Conservation (phyloP, 2,329 filamentous ascomycete species). For the Sporothrix euskadiensis region DNA sequence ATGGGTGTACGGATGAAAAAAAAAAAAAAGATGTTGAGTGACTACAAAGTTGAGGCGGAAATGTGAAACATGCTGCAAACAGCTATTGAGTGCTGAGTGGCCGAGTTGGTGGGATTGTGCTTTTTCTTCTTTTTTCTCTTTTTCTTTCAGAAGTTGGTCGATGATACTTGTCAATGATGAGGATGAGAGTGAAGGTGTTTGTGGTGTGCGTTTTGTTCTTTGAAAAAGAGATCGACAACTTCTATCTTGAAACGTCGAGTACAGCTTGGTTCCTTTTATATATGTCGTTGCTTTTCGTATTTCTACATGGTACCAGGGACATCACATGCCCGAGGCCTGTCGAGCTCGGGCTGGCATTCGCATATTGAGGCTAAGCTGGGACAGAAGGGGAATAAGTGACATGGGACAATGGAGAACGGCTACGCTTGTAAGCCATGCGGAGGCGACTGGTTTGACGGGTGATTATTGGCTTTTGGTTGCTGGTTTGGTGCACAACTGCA, state of each 20-base stretch:
- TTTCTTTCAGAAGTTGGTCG: not conserved
- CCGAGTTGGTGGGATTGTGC: not conserved
- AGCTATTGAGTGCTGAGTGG: not conserved
- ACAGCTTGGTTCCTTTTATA: not conserved
- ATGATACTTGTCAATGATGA: not conserved
- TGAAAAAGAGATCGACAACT: not conserved
- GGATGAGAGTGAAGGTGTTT: not conserved
- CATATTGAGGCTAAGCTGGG: not conserved
- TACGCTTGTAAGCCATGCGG: not conserved
- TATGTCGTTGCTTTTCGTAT: not conserved
- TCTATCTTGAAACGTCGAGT: not conserved
- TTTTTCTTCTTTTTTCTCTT: not conserved
- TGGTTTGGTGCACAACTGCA: conserved; percentile 2
- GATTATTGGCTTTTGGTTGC: not conserved
- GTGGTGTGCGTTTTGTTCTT: not conserved
- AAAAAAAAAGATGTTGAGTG: not conserved
- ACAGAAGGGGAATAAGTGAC: not conserved
- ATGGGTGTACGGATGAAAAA: no score
- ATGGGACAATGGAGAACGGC: not conserved
- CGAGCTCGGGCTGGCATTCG: not conserved
- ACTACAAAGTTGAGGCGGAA: not conserved
- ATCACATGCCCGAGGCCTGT: not conserved
- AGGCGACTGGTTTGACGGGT: not conserved
- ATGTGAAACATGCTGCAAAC: not conserved
- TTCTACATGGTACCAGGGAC: not conserved